Conservation (phyloP, 1,139 yeast genomes). For the Wickerhamomyces sp. region DNA sequence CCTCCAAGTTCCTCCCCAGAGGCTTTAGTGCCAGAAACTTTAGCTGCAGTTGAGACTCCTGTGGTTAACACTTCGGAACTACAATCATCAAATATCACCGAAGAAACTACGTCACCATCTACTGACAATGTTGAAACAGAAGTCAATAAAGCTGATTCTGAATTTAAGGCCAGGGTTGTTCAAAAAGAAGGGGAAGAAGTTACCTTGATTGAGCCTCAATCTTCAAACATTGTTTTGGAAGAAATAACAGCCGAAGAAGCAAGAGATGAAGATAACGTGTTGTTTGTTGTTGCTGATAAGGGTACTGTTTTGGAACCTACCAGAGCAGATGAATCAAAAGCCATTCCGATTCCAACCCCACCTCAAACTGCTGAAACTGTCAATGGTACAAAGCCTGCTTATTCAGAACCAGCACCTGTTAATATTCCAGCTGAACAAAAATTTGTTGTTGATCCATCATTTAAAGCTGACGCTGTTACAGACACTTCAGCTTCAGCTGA, state of each 20-base stretch:
- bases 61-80: too few species aligned
- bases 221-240: constrained; percentile 12
- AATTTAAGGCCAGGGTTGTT: constrained; percentile 11
- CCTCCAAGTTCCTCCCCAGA: too few species aligned
- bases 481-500: too few species aligned
- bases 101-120: neutral
- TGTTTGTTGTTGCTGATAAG: constrained; percentile 20
- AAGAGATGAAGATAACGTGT: constrained; percentile 13
- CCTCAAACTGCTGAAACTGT: neutral
- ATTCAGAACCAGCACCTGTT: too few species aligned
- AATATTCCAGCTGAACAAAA: too few species aligned
- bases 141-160: constrained; percentile 9
- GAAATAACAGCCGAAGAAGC: constrained; percentile 18
- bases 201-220: constrained; percentile 10
- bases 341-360: neutral
- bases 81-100: neutral
- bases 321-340: neutral
- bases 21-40: too few species aligned
- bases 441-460: too few species aligned
- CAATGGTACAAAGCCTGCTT: too few species aligned
- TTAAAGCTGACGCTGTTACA: too few species aligned
- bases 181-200: constrained; percentile 11
- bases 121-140: constrained; percentile 11
- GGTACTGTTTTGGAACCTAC: constrained; percentile 6
- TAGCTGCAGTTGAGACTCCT: too few species aligned